A percentile compares a stretch with the other conserved stretches of the same genome.
These are phyloP conservation scores for Heliosperma pusillum DNA, from an alignment of 148 eudicot species.

Conservation along the genomic window DNA sequence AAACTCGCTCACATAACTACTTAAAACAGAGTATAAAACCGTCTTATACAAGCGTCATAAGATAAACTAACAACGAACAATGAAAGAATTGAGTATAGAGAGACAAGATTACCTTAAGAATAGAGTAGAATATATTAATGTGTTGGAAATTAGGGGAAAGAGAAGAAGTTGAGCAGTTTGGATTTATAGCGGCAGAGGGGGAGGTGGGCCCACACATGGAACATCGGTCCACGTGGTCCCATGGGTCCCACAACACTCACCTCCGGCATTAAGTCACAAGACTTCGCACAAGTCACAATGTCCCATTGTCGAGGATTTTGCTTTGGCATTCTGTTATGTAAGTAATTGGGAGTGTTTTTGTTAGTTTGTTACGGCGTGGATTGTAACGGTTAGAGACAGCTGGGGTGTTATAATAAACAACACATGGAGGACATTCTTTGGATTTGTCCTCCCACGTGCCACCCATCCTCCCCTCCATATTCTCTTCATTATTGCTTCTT, in stretches of 20 bases:
- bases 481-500: no score
- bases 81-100: not conserved
- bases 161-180: conserved; percentile 18
- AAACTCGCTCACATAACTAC: no score
- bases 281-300: not conserved
- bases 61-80: not conserved
- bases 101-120: not conserved
- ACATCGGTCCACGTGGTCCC: not conserved
- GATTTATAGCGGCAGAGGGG: conserved; percentile 38
- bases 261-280: not conserved
- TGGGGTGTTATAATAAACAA: not conserved
- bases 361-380: not conserved
- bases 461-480: conserved; percentile 20
- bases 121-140: not conserved
- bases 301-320: no score
- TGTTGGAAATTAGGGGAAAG: conserved; percentile 23
- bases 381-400: conserved; percentile 22
- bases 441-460: conserved; percentile 22
- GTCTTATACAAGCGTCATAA: no score
- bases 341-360: not conserved
- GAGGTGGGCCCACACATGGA: not conserved
- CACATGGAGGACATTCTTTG: conserved; percentile 17
- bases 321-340: no score
- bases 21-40: not conserved
- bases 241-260: not conserved